These are phyloP conservation scores for Carallia pectinifolia DNA, from an alignment of 345 rosid genomes.

Conservation along the genomic window DNA sequence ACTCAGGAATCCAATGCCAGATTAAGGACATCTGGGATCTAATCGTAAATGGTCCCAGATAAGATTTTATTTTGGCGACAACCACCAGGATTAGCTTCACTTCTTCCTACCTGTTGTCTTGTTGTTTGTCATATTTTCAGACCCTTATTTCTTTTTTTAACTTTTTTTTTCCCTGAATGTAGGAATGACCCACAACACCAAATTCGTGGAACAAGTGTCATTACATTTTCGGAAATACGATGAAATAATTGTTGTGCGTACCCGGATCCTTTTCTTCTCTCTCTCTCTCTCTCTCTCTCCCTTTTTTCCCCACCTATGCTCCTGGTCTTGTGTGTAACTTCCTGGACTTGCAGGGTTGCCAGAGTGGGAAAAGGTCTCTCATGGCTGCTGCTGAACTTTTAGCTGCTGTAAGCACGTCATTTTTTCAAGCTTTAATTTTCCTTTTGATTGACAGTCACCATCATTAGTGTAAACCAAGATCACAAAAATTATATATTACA, in stretches of 20 bases:
- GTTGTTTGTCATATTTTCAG: not conserved
- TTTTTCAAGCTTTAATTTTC: not conserved
- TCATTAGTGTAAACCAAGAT: constrained; percentile 9
- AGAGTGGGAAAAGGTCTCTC: constrained; percentile 63
- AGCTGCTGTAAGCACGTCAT: constrained; percentile 53
- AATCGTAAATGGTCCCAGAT: not conserved
- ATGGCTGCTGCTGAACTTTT: constrained; percentile 82
- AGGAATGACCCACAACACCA: constrained; percentile 72
- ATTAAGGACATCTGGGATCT: not conserved
- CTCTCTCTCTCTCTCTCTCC: too few species aligned
- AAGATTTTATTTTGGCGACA: not conserved
- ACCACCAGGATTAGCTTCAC: too few species aligned
- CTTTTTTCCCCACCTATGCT: not conserved
- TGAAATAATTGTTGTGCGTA: constrained; percentile 75
- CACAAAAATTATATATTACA: not conserved
- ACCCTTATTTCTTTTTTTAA: not conserved
- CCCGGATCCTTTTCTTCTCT: not conserved
- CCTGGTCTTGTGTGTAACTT: constrained; percentile 3
- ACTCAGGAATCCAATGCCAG: not conserved
- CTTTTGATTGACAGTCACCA: not conserved
- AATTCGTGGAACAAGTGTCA: constrained; percentile 58
- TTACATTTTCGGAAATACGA: constrained; percentile 58
- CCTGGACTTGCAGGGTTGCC: constrained; percentile 59
- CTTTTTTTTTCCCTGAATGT: constrained; percentile 14
- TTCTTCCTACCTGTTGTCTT: too few species aligned